Evolutionary conservation across 495 filamentous ascomycete genomes (phyloP), one percentile per base, ranked within the genome.

Genomic region (Hypoxylon lenormandii): DNA sequence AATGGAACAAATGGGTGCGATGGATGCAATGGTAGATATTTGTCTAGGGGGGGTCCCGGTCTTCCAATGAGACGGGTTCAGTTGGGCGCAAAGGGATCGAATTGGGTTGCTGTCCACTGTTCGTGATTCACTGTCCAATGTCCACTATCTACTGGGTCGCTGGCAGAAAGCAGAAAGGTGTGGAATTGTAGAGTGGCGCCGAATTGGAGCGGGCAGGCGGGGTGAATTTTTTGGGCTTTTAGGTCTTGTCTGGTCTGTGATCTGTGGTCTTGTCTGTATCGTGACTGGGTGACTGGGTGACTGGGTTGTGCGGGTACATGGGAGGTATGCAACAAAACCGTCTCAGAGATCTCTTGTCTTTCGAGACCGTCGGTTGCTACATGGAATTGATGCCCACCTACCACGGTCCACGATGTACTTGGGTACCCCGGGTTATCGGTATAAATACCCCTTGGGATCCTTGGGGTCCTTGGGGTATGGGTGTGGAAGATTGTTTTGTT

Each of bases 21-120:
- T 33, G 30, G 30, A 33, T 33, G 30, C 50, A 47, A 19, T n/a
- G 40, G 16, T 12, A 42, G 50, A 55, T 49, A 59, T 38, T 38
- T 61, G 50, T 33, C 51, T 46, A 18, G 57, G 62, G 57, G 62
- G 62, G 57, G 16, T 66, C 58, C 62, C 16, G 40, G 62, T 66
- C 57, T 71, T 66, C 62, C 56, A 71, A 66, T 71, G 21, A 66
- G 68, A 71, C 60, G 51, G 56, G 62, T 48, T 66, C 62, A 71
- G 68, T 71, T 71, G 68, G 68, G 68, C 68, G 68, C 61, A 61
- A 70, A 70, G 61, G 67, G 60, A 61, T 66, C 56, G 62, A 71
- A 71, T 71, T 71, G 68, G 68, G 68, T 61, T 55, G 49, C 64
- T 50, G 22, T 67, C 50, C 45, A 53, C 48, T 33, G 30, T 33